Evolutionary conservation across 768 basidiomycete species (phyloP).

Genomic region (Leccinum truebloodii): DNA sequence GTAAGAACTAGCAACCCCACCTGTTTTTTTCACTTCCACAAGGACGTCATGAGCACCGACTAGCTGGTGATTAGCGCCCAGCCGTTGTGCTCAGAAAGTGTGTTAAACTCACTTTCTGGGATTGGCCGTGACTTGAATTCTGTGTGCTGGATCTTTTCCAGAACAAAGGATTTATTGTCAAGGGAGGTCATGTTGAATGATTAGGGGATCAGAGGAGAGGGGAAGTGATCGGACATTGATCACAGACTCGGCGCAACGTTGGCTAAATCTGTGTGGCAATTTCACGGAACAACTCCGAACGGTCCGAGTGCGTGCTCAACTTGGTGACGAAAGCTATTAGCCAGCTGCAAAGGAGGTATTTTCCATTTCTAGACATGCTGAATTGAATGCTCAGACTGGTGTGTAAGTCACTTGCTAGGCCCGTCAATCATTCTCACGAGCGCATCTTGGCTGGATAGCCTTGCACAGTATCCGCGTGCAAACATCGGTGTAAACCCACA

Average conservation of each 20-base stretch:
- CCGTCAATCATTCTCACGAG: neutral
- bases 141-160: slow-evolving; percentile 66
- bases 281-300: slow-evolving; percentile 1
- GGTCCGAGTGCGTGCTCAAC: slow-evolving; percentile 4
- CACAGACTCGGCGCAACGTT: neutral
- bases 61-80: slow-evolving; percentile 27
- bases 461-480: neutral
- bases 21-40: slow-evolving; percentile 90
- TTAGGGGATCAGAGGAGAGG: neutral
- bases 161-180: slow-evolving; percentile 79
- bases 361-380: neutral
- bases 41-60: slow-evolving; percentile 79
- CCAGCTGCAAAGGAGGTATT: neutral
- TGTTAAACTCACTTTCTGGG: slow-evolving; percentile 55
- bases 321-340: neutral
- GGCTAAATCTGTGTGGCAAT: slow-evolving; percentile 1
- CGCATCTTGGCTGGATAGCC: neutral
- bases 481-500: neutral
- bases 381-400: neutral
- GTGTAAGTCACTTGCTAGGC: neutral
- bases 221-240: neutral
- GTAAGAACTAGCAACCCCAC: slow-evolving; percentile 38
- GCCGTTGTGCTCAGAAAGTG: neutral
- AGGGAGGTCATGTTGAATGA: slow-evolving; percentile 46
- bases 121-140: slow-evolving; percentile 74